phyloP scores from a whole-genome alignment of 495 filamentous ascomycete genomes.

The Aspergillus funiculosus region DNA sequence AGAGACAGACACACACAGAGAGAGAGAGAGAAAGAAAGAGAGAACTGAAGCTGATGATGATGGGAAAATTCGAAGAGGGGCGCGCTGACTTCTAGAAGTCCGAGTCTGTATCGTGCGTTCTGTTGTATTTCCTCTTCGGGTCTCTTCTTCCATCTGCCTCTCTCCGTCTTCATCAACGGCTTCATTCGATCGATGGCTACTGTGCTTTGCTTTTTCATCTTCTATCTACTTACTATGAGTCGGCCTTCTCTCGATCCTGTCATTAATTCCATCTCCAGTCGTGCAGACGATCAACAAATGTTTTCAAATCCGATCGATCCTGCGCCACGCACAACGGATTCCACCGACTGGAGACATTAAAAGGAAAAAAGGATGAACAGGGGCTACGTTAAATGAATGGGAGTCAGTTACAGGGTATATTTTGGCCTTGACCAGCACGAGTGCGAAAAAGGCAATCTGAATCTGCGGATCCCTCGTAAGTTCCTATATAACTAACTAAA shows the following conservation, averaged over 20 bases:
- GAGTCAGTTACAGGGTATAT: constrained; percentile 14
- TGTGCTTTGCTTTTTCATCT: too few relatives aligned
- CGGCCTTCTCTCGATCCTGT: too few relatives aligned
- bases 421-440: constrained; percentile 18
- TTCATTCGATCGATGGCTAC: too few relatives aligned
- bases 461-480: constrained; percentile 21
- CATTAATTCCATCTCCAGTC: too few relatives aligned
- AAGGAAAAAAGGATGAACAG: constrained; percentile 6
- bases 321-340: constrained; percentile 1
- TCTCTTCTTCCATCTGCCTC: constrained; percentile 8
- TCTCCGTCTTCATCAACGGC: constrained; percentile 1
- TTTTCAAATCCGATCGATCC: constrained; percentile 3
- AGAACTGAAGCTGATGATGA: constrained; percentile 5
- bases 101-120: constrained; percentile 7
- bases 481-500: too few relatives aligned
- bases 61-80: background rate
- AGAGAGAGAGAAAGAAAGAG: constrained; percentile 3
- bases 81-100: constrained; percentile 5
- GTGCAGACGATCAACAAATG: constrained; percentile 1
- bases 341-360: background rate
- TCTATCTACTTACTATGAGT: too few relatives aligned
- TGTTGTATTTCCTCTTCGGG: constrained; percentile 13
- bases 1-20: too few relatives aligned
- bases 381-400: constrained; percentile 13
- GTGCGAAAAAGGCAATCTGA: constrained; percentile 20